Conservation (phyloP, 106 monocot species). For the Apostasia ramifera region DNA sequence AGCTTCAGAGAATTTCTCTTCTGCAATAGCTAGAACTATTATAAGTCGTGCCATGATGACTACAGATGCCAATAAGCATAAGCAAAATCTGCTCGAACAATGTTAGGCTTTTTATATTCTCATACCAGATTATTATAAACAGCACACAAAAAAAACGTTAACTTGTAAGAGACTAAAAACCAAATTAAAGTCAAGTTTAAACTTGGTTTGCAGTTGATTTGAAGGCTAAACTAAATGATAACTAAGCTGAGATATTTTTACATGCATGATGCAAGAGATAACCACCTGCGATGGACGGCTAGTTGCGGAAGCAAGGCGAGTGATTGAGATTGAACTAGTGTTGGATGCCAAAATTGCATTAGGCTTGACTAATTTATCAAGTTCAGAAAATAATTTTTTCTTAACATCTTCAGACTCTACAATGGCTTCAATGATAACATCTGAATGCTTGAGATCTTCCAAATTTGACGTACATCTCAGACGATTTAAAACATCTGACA, state of each 20-base stretch:
- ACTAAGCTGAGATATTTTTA: neutral
- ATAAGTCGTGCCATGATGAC: no score
- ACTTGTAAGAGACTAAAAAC: no score
- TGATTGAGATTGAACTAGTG: conserved; percentile 97
- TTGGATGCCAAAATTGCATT: conserved; percentile 91
- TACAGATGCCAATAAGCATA: no score
- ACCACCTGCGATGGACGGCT: conserved; percentile 75
- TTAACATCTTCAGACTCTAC: conserved; percentile 85
- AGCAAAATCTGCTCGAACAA: no score
- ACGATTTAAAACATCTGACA: conserved; percentile 42
- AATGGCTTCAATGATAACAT: conserved; percentile 90
- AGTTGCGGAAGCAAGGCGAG: conserved; percentile 84
- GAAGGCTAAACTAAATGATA: neutral
- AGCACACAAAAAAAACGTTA: no score
- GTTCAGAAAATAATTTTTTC: conserved; percentile 62
- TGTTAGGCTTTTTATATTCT: no score
- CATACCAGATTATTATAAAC: no score
- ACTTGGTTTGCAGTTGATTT: neutral
- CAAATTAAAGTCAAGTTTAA: no score
- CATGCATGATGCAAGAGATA: neutral
- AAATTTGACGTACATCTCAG: conserved; percentile 45
- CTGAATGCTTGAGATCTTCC: conserved; percentile 49
- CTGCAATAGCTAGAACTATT: no score
- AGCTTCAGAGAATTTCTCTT: neutral
- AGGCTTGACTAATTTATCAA: conserved; percentile 71